These are phyloP conservation scores for Phellopilus nigrolimitatus DNA, from an alignment of 1,284 basidiomycete genomes.

Conservation along the genomic window DNA sequence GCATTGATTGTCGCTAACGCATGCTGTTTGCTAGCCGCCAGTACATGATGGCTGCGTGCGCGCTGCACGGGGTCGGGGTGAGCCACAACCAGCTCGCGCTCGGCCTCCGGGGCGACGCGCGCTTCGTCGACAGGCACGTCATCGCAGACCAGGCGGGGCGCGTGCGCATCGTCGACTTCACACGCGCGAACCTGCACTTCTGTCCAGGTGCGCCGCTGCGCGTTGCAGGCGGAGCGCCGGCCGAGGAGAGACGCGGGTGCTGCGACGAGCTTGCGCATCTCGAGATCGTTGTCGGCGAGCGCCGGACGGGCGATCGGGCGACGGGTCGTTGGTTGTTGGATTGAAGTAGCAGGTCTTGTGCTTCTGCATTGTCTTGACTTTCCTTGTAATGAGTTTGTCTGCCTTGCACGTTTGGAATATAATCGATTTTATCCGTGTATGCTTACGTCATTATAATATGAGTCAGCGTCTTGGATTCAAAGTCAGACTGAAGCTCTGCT, in stretches of 20 bases:
- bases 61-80: slow-evolving; percentile 34
- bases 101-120: background rate
- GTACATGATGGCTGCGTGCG: slow-evolving; percentile 30
- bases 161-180: slow-evolving; percentile 38
- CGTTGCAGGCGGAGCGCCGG: background rate
- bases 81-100: slow-evolving; percentile 30
- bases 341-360: background rate
- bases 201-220: slow-evolving; percentile 1
- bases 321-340: no score
- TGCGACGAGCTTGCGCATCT: slow-evolving; percentile 6
- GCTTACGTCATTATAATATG: no score
- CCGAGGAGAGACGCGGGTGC: background rate
- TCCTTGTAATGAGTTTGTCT: no score
- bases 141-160: slow-evolving; percentile 25
- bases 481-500: no score
- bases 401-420: no score
- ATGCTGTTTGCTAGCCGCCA: slow-evolving; percentile 26
- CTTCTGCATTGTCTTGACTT: background rate
- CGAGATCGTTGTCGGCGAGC: background rate
- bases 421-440: no score
- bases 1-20: background rate
- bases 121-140: slow-evolving; percentile 28
- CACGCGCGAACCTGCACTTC: slow-evolving; percentile 3
- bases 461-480: background rate
- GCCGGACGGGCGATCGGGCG: background rate